Evolutionary conservation across 2,329 filamentous ascomycete genomes (phyloP).

Genomic region (Clarireedia monteithiana): DNA sequence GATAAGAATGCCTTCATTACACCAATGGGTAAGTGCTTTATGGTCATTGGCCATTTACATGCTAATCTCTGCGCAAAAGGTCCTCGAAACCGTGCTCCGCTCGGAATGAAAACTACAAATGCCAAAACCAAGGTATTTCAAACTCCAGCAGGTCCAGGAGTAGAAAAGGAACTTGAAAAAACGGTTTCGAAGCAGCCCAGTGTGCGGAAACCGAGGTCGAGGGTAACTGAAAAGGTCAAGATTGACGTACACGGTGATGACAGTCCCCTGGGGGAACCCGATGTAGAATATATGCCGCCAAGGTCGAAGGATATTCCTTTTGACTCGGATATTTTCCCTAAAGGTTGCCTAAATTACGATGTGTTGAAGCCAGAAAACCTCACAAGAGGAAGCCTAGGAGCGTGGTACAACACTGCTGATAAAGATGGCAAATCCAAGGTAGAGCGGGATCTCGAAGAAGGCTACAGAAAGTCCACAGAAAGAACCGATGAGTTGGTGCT

Average conservation of each 20-base stretch:
- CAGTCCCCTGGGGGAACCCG: slow-evolving; percentile 44
- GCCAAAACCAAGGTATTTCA: slow-evolving; percentile 68
- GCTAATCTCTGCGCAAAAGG: slow-evolving; percentile 14
- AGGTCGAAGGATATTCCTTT: slow-evolving; percentile 58
- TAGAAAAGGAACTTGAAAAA: slow-evolving; percentile 53
- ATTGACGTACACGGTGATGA: slow-evolving; percentile 54
- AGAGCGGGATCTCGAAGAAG: slow-evolving; percentile 52
- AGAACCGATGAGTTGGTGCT: slow-evolving; percentile 60
- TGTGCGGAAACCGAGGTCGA: slow-evolving; percentile 47
- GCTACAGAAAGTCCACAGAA: slow-evolving; percentile 33
- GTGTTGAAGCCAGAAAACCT: slow-evolving; percentile 50
- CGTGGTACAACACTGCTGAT: slow-evolving; percentile 52
- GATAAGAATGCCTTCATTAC: slow-evolving; percentile 64
- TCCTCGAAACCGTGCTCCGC: slow-evolving; percentile 63
- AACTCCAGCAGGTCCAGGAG: slow-evolving; percentile 54
- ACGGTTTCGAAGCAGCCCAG: slow-evolving; percentile 47
- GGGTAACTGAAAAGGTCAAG: slow-evolving; percentile 48
- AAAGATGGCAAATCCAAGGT: slow-evolving; percentile 57
- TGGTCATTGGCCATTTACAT: slow-evolving; percentile 30
- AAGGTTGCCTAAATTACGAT: slow-evolving; percentile 47
- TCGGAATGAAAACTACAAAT: slow-evolving; percentile 95
- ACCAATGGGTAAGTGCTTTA: slow-evolving; percentile 55
- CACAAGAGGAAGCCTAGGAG: slow-evolving; percentile 38
- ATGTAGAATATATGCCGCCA: slow-evolving; percentile 87
- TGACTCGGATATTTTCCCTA: slow-evolving; percentile 60